A percentile compares a stretch with the other conserved stretches of the same genome.
These are phyloP conservation scores for Gymnopilus junonius DNA, from an alignment of 768 basidiomycete species.

Conservation along the genomic window DNA sequence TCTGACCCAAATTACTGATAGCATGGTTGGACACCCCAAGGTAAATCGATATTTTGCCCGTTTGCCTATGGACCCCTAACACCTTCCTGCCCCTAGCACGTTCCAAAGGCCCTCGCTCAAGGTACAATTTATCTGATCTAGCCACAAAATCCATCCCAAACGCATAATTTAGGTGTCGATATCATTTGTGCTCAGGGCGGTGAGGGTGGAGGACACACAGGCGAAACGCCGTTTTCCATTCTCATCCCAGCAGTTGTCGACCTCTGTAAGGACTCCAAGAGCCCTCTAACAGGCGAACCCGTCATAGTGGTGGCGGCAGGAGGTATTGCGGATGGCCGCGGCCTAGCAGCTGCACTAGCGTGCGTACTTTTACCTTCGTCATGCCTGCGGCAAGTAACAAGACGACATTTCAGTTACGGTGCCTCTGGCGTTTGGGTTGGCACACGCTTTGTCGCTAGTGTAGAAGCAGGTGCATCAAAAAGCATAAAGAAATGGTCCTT, in stretches of 20 bases:
- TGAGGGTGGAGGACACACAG: slow-evolving; percentile 90
- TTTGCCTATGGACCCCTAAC: not conserved
- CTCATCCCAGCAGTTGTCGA: slow-evolving; percentile 86
- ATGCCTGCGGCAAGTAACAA: not conserved
- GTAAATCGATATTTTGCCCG: slow-evolving; percentile 34
- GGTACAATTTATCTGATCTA: slow-evolving; percentile 39
- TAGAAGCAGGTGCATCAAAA: slow-evolving; percentile 80
- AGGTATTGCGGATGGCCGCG: slow-evolving; percentile 82
- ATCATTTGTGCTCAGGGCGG: slow-evolving; percentile 90
- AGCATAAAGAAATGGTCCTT: slow-evolving; percentile 70
- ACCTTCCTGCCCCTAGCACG: slow-evolving; percentile 51
- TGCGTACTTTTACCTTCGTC: slow-evolving; percentile 33
- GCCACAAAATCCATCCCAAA: not conserved
- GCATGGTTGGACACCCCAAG: slow-evolving; percentile 88
- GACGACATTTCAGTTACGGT: slow-evolving; percentile 57
- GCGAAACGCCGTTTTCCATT: slow-evolving; percentile 80
- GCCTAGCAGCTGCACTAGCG: slow-evolving; percentile 76
- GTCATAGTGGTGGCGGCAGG: slow-evolving; percentile 84
- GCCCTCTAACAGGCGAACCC: slow-evolving; percentile 78
- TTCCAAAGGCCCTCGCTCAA: slow-evolving; percentile 73
- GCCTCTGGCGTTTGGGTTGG: slow-evolving; percentile 90
- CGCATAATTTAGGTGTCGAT: slow-evolving; percentile 64
- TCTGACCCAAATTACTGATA: slow-evolving; percentile 29
- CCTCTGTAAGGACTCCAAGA: slow-evolving; percentile 67
- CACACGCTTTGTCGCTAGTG: slow-evolving; percentile 84